These are phyloP conservation scores for Agaricus blazei DNA, from an alignment of 768 basidiomycete genomes.

Conservation along the genomic window DNA sequence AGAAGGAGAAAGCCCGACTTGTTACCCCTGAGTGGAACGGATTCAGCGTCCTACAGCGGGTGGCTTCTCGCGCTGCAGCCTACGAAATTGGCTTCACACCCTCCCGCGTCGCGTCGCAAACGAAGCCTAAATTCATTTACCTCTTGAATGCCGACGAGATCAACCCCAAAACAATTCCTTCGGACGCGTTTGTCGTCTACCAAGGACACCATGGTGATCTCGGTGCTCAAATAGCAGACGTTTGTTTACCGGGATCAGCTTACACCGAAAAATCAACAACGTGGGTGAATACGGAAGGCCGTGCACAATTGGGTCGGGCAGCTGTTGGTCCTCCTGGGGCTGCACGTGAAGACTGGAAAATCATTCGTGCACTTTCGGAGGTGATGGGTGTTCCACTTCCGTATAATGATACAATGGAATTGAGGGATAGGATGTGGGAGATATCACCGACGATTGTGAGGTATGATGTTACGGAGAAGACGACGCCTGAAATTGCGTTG, in stretches of 20 bases:
- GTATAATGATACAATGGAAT: slow-evolving; percentile 79
- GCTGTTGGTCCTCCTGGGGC: slow-evolving; percentile 96
- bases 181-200: slow-evolving; percentile 94
- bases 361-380: slow-evolving; percentile 90
- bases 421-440: slow-evolving; percentile 96
- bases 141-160: slow-evolving; percentile 95
- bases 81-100: slow-evolving; percentile 95
- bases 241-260: slow-evolving; percentile 86
- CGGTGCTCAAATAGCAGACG: slow-evolving; percentile 96
- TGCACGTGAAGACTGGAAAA: slow-evolving; percentile 96
- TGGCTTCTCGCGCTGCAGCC: slow-evolving; percentile 88
- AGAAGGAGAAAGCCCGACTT: slow-evolving; percentile 68
- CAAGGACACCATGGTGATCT: slow-evolving; percentile 98
- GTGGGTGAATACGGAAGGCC: slow-evolving; percentile 97
- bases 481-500: slow-evolving; percentile 66
- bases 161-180: slow-evolving; percentile 81
- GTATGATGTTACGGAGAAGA: slow-evolving; percentile 77
- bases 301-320: slow-evolving; percentile 83
- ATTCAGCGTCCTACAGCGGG: slow-evolving; percentile 85
- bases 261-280: slow-evolving; percentile 89
- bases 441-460: slow-evolving; percentile 86
- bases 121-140: slow-evolving; percentile 92
- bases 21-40: slow-evolving; percentile 94
- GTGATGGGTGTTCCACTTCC: slow-evolving; percentile 75
- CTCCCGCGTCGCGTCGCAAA: slow-evolving; percentile 66